Percentiles rank a stretch among this genome's conserved stretches.
These are phyloP conservation scores for Cucurbitaria berberidis DNA, from an alignment of 2,329 filamentous ascomycete genomes.

Conservation along the genomic window DNA sequence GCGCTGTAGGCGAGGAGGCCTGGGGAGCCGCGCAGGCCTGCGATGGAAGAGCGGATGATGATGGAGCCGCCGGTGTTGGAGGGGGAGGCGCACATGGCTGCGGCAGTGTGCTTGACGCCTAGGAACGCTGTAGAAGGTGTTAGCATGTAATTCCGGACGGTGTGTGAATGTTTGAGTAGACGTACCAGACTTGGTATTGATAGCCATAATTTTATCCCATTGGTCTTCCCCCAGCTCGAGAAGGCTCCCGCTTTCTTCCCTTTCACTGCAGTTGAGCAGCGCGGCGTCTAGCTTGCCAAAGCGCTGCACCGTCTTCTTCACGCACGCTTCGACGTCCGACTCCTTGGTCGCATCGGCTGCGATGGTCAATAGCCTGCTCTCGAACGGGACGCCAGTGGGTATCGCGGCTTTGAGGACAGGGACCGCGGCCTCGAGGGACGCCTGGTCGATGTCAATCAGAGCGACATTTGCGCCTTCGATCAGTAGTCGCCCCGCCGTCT, in stretches of 20 bases:
- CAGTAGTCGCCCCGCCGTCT: constrained; percentile 45
- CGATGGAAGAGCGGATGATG: constrained; percentile 49
- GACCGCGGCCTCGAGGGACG: constrained; percentile 34
- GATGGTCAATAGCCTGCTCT: constrained; percentile 38
- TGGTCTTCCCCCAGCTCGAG: constrained; percentile 47
- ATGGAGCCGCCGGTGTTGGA: constrained; percentile 43
- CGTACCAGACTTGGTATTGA: constrained; percentile 49
- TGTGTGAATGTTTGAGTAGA: not conserved
- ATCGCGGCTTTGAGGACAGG: constrained; percentile 33
- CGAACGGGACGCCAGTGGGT: constrained; percentile 31
- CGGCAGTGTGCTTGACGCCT: constrained; percentile 46
- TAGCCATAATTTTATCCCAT: constrained; percentile 46
- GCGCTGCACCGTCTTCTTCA: constrained; percentile 32
- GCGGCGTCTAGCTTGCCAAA: constrained; percentile 39
- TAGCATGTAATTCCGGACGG: constrained; percentile 1
- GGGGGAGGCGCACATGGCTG: constrained; percentile 39
- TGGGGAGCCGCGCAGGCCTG: constrained; percentile 48
- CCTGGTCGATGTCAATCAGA: constrained; percentile 44
- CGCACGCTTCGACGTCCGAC: constrained; percentile 32
- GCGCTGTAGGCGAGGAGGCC: constrained; percentile 46
- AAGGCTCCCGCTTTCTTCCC: constrained; percentile 37
- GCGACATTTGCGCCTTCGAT: constrained; percentile 48
- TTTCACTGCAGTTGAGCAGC: constrained; percentile 37
- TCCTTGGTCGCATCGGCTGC: constrained; percentile 46
- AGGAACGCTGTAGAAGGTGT: constrained; percentile 39